phyloP scores from a whole-genome alignment of 2,329 filamentous ascomycete genomes.

The Rutstroemia sp. region DNA sequence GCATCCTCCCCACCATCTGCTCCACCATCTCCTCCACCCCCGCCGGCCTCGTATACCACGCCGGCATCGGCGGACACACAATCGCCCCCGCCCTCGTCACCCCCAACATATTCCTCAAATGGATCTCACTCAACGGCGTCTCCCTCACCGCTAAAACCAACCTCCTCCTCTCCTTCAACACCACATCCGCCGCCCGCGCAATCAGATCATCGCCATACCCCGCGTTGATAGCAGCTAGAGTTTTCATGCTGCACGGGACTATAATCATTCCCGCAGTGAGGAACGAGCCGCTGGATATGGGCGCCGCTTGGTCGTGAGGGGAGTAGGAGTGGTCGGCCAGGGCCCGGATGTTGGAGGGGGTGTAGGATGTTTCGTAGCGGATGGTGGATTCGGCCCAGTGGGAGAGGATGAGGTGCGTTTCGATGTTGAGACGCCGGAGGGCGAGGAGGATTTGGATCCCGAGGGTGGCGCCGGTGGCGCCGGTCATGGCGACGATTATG shows the following conservation, averaged over 20 bases:
- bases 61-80: slow-evolving; percentile 32
- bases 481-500: slow-evolving; percentile 43
- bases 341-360: slow-evolving; percentile 30
- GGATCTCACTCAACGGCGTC: slow-evolving; percentile 39
- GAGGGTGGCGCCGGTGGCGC: slow-evolving; percentile 36
- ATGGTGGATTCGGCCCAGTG: slow-evolving; percentile 43
- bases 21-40: neutral
- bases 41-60: neutral
- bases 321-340: slow-evolving; percentile 35
- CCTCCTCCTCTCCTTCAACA: slow-evolving; percentile 36
- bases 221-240: slow-evolving; percentile 35
- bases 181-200: slow-evolving; percentile 38
- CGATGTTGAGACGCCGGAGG: slow-evolving; percentile 36
- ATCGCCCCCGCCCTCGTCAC: slow-evolving; percentile 33
- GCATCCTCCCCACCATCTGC: neutral
- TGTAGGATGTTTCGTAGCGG: slow-evolving; percentile 39
- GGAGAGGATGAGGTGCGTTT: slow-evolving; percentile 41
- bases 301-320: slow-evolving; percentile 38
- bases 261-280: slow-evolving; percentile 40
- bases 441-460: slow-evolving; percentile 36
- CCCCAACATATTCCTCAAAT: slow-evolving; percentile 39
- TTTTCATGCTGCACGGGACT: slow-evolving; percentile 42
- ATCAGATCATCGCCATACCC: slow-evolving; percentile 40
- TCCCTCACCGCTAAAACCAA: slow-evolving; percentile 37
- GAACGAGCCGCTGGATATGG: slow-evolving; percentile 39